Evolutionary conservation across 805 yeast genomes (phyloP), one percentile per base, ranked within the genome.

Genomic region (Saccharomyces eubayanus): DNA sequence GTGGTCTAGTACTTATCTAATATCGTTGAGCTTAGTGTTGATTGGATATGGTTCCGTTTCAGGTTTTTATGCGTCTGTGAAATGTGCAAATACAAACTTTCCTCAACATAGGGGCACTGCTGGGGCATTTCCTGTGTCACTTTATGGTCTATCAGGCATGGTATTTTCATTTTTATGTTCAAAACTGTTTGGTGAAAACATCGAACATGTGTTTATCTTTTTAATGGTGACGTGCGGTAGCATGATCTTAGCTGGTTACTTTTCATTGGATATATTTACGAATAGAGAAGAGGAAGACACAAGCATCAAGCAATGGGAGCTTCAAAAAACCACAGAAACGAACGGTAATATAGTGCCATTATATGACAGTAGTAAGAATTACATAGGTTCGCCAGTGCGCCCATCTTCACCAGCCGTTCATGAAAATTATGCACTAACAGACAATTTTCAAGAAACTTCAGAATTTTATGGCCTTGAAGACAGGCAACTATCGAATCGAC

Each of bases 61-160:
- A 9, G 80, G 83, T 1, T 77, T 80, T 55, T 85, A 78, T 62
- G 78, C 86, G 29, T 77, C 88, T 3, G 69, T 74, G n/a, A 74
- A 73, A 53, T 72, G 75, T 46, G 69, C 74, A 29, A 72, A 68
- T 1, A 64, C 85, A 2, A 87, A 86, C 62, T 87, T 86, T 59
- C 92, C 92, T 0, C 70, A 78, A 29, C 82, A 83, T 62, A 75
- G 85, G 62, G 94, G 89, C 24, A 74, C 82, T 6, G 89, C 89
- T 1, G 84, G 83, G 20, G 83, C 88, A 0, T 72, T 80, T 46
- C 88, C 89, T 1, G 85, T 84, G 3, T 78, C 87, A 12, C 74
- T 83, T 0, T 87, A 81, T 66, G 95, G 92, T 0, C 68, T 87
- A 46, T 80, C 89, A 5, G 90, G 92, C 2, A 74, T 87, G 45